Conservation (phyloP, 192 early-diverging fungal species). For the Podila epigama region DNA sequence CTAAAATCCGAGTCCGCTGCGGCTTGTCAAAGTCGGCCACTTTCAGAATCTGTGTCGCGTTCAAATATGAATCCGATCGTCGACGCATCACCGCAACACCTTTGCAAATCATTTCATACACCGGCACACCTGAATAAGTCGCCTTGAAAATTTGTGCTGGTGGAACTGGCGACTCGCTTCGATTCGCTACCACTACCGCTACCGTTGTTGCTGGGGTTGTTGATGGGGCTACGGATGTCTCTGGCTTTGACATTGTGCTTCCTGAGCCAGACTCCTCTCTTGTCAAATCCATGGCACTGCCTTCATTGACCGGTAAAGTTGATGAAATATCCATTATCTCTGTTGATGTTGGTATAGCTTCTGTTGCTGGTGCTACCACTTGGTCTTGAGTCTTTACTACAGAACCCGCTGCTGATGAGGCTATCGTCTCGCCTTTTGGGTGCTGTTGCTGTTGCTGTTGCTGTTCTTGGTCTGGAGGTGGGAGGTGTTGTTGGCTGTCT, state of each 20-base stretch:
- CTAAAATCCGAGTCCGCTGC: conserved; percentile 90
- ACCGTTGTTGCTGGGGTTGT: conserved; percentile 1
- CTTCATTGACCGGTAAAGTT: background rate
- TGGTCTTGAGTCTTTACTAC: background rate
- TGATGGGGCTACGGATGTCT: background rate
- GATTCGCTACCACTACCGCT: background rate
- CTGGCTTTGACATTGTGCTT: conserved; percentile 1
- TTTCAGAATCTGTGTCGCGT: conserved; percentile 98
- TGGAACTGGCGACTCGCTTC: background rate
- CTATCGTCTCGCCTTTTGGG: background rate
- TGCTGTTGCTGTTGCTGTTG: conserved; percentile 2
- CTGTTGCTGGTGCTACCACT: background rate
- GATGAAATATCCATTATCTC: background rate
- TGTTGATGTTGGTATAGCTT: conserved; percentile 2
- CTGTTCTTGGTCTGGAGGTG: background rate
- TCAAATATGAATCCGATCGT: conserved; percentile 88
- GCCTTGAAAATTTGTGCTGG: conserved; percentile 77
- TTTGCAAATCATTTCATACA: conserved; percentile 92
- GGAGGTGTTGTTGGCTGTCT: no score
- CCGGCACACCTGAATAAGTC: conserved; percentile 93
- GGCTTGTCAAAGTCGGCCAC: conserved; percentile 96
- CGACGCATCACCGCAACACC: conserved; percentile 82
- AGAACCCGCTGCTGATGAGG: background rate
- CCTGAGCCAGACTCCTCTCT: background rate
- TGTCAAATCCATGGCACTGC: background rate